These are phyloP conservation scores for Whalleya microplaca DNA, from an alignment of 2,329 filamentous ascomycete genomes.

Conservation along the genomic window DNA sequence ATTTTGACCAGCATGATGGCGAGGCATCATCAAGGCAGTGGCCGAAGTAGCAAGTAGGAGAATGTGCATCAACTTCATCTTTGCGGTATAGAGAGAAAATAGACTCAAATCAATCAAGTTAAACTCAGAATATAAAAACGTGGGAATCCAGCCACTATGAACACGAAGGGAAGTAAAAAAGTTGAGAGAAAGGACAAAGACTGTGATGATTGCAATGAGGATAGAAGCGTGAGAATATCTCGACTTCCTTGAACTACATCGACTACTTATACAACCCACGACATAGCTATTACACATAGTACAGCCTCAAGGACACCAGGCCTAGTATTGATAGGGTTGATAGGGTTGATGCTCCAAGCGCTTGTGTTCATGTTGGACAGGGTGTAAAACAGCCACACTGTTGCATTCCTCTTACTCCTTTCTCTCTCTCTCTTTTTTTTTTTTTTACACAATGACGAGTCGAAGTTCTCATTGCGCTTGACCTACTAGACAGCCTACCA, in stretches of 20 bases:
- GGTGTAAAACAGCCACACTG: slow-evolving; percentile 20
- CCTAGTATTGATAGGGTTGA: not conserved
- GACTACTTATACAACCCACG: slow-evolving; percentile 28
- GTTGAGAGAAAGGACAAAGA: slow-evolving; percentile 17
- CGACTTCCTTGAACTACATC: slow-evolving; percentile 15
- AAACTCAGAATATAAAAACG: slow-evolving; percentile 18
- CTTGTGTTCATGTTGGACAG: slow-evolving; percentile 11
- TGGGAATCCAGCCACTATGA: slow-evolving; percentile 32
- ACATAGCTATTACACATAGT: not conserved
- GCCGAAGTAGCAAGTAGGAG: slow-evolving; percentile 31
- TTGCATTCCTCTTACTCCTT: slow-evolving; percentile 10
- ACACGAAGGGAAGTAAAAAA: slow-evolving; percentile 22
- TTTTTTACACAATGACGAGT: slow-evolving; percentile 9
- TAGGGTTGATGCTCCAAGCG: slow-evolving; percentile 11
- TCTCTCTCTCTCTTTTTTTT: no score
- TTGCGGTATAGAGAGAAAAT: slow-evolving; percentile 17
- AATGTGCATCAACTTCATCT: slow-evolving; percentile 33
- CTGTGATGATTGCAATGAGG: slow-evolving; percentile 23
- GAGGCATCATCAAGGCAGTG: slow-evolving; percentile 30
- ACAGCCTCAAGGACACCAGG: slow-evolving; percentile 2
- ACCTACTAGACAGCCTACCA: not conserved
- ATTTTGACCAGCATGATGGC: slow-evolving; percentile 29
- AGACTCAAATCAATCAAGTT: slow-evolving; percentile 13
- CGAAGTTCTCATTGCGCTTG: slow-evolving; percentile 9
- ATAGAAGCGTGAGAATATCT: slow-evolving; percentile 10